phyloP scores from a whole-genome alignment of 2,329 filamentous ascomycete genomes.

The Fusarium domesticum region DNA sequence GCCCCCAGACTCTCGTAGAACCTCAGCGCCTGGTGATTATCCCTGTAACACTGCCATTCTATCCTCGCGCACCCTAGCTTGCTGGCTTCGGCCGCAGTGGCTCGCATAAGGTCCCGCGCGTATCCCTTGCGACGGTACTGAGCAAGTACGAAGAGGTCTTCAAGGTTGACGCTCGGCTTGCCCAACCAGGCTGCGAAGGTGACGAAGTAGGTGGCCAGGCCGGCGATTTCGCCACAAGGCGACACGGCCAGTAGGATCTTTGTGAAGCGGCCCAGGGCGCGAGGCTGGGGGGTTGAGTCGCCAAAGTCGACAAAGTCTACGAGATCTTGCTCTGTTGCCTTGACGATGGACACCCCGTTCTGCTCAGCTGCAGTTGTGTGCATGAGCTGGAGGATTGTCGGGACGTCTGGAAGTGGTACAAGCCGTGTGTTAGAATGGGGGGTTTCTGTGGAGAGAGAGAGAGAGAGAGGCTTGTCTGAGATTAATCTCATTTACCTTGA shows the following conservation, averaged over 20 bases:
- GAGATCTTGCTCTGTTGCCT: constrained; percentile 7
- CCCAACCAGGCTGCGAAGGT: constrained; percentile 5
- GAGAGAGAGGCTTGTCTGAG: neutral
- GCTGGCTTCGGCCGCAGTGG: constrained; percentile 5
- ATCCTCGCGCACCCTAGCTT: constrained; percentile 1
- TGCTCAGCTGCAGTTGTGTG: constrained; percentile 5
- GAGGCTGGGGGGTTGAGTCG: neutral
- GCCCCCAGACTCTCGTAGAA: constrained; percentile 9
- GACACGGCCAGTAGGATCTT: constrained; percentile 3
- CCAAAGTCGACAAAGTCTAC: constrained; percentile 3
- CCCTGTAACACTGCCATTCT: constrained; percentile 6
- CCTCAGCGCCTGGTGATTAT: constrained; percentile 3
- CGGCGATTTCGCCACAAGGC: constrained; percentile 6
- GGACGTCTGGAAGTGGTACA: constrained; percentile 1
- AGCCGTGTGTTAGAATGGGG: too few species aligned
- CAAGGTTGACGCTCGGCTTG: constrained; percentile 1
- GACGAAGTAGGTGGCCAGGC: constrained; percentile 10
- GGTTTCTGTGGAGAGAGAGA: too few species aligned
- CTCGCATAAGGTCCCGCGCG: constrained; percentile 2
- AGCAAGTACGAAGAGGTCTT: constrained; percentile 5
- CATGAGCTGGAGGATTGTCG: constrained; percentile 4
- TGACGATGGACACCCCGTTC: neutral
- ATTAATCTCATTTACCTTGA: constrained; percentile 1
- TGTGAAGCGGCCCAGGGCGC: constrained; percentile 3
- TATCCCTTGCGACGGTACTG: constrained; percentile 5